Evolutionary conservation across 805 yeast genomes (phyloP).

Genomic region (Saccharomycopsis fibuligera): DNA sequence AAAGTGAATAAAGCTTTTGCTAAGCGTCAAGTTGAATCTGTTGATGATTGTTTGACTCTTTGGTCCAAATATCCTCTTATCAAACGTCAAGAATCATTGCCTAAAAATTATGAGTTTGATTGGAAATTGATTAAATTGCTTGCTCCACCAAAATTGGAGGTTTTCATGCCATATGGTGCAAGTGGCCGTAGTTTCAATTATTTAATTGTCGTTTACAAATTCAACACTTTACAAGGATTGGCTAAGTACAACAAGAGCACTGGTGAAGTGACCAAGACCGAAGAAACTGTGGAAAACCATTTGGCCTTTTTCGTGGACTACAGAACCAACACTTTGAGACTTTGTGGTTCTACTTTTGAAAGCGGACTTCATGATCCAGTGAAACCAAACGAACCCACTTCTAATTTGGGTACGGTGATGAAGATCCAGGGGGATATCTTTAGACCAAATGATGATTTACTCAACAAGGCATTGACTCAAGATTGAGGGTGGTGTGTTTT

Average conservation of each 20-base stretch:
- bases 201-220: conserved; percentile 56
- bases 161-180: conserved; percentile 60
- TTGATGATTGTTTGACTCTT: conserved; percentile 43
- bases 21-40: conserved; percentile 39
- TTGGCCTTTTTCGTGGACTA: conserved; percentile 58
- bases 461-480: conserved; percentile 3
- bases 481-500: too few species aligned
- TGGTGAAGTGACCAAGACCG: conserved; percentile 36
- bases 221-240: conserved; percentile 56
- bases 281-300: conserved; percentile 54
- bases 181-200: conserved; percentile 49
- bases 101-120: conserved; percentile 50
- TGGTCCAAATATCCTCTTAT: conserved; percentile 58
- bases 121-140: conserved; percentile 77
- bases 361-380: conserved; percentile 37
- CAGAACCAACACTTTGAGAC: conserved; percentile 44
- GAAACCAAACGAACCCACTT: too few species aligned
- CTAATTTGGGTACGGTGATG: conserved; percentile 28
- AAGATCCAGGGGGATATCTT: conserved; percentile 30
- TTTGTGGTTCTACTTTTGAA: conserved; percentile 68
- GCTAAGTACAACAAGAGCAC: conserved; percentile 41
- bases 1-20: conserved; percentile 82
- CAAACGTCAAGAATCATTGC: conserved; percentile 47
- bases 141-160: conserved; percentile 62
- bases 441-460: conserved; percentile 22